Percentiles rank a stretch among this genome's conserved stretches.
These are phyloP conservation scores for Agaricus subrufescens DNA, from an alignment of 768 basidiomycete species.

Conservation along the genomic window DNA sequence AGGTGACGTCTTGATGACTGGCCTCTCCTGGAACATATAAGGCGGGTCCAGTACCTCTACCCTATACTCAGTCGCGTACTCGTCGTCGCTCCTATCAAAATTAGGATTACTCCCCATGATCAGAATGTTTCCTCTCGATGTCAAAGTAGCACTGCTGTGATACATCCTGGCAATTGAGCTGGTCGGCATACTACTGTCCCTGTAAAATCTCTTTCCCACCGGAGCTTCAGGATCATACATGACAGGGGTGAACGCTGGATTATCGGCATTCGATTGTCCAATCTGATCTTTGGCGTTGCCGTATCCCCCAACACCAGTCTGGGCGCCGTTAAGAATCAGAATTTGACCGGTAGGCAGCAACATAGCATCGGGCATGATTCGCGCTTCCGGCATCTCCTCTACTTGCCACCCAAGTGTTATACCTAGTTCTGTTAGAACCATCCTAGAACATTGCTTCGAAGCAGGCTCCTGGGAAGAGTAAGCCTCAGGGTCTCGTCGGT, in stretches of 20 bases:
- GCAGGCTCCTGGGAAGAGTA: constrained; percentile 73
- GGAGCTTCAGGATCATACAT: constrained; percentile 61
- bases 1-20: constrained; percentile 35
- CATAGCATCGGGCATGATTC: constrained; percentile 79
- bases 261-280: constrained; percentile 75
- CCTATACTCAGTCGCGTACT: constrained; percentile 83
- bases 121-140: constrained; percentile 68
- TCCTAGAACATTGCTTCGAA: constrained; percentile 67
- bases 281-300: constrained; percentile 67
- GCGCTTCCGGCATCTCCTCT: constrained; percentile 69
- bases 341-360: constrained; percentile 74
- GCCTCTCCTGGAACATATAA: constrained; percentile 66
- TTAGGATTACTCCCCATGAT: constrained; percentile 85
- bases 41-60: constrained; percentile 85
- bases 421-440: constrained; percentile 59
- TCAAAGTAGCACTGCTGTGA: constrained; percentile 79
- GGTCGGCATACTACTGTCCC: constrained; percentile 45
- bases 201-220: constrained; percentile 53
- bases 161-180: constrained; percentile 73
- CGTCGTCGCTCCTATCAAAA: constrained; percentile 65
- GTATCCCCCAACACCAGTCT: constrained; percentile 71
- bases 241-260: constrained; percentile 63
- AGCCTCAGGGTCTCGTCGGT: constrained; percentile 51
- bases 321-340: constrained; percentile 73
- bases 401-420: constrained; percentile 69